These are phyloP conservation scores for Westerdykella sp. DNA, from an alignment of 2,329 filamentous ascomycete species.

Conservation along the genomic window DNA sequence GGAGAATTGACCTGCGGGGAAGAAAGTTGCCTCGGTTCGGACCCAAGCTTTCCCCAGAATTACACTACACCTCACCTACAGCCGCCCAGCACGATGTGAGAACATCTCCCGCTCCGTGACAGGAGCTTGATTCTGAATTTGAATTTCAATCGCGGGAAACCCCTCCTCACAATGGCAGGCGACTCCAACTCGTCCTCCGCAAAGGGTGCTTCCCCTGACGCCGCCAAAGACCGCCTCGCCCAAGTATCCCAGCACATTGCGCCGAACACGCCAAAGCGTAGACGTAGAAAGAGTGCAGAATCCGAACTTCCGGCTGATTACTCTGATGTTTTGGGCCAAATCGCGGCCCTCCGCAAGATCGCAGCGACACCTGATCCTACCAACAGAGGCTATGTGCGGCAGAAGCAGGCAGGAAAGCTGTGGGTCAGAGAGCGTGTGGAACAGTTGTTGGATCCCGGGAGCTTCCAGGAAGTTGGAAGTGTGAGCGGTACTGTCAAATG, in stretches of 20 bases:
- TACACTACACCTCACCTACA: conserved; percentile 7
- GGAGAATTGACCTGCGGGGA: not conserved
- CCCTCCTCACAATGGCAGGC: conserved; percentile 16
- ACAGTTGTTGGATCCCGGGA: conserved; percentile 51
- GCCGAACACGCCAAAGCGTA: conserved; percentile 32
- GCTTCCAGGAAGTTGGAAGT: conserved; percentile 55
- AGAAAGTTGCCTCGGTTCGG: conserved; percentile 22
- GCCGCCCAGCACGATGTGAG: conserved; percentile 16
- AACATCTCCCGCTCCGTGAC: conserved; percentile 6
- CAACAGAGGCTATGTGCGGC: conserved; percentile 54
- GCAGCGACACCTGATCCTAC: conserved; percentile 51
- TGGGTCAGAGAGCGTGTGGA: conserved; percentile 59
- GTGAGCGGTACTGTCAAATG: conserved; percentile 55
- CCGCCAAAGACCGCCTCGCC: conserved; percentile 41
- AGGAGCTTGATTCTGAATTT: conserved; percentile 6
- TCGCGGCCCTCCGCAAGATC: conserved; percentile 47
- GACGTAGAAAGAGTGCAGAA: conserved; percentile 31
- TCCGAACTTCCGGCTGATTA: conserved; percentile 53
- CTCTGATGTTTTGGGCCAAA: conserved; percentile 54
- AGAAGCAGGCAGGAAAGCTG: conserved; percentile 58
- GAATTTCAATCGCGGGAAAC: not conserved
- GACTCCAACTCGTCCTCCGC: conserved; percentile 10
- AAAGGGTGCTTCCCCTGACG: conserved; percentile 12
- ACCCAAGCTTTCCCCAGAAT: conserved; percentile 12
- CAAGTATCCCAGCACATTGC: conserved; percentile 45